These are phyloP conservation scores for Viola pubescens DNA, from an alignment of 441 rosid species.

Conservation along the genomic window DNA sequence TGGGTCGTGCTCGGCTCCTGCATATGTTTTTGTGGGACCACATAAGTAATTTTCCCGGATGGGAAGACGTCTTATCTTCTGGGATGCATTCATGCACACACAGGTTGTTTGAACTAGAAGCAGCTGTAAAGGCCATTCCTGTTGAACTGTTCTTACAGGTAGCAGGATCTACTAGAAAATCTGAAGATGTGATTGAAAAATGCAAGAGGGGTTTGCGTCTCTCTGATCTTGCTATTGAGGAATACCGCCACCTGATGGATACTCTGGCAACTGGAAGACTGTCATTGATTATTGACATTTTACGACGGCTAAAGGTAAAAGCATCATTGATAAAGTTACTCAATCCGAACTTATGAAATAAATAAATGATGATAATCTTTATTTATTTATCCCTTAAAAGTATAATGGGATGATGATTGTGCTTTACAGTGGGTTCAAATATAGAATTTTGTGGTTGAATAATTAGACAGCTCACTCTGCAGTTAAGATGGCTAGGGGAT, in stretches of 20 bases:
- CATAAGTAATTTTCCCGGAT: slow-evolving; percentile 44
- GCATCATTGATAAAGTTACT: too few relatives aligned
- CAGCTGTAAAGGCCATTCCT: slow-evolving; percentile 71
- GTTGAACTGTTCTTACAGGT: slow-evolving; percentile 82
- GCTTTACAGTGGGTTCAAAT: too few relatives aligned
- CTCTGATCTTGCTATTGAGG: slow-evolving; percentile 62
- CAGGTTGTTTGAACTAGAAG: slow-evolving; percentile 65
- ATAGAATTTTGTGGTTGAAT: too few relatives aligned
- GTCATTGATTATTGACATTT: slow-evolving; percentile 70
- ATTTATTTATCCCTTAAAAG: too few relatives aligned
- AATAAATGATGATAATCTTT: too few relatives aligned
- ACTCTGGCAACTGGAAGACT: slow-evolving; percentile 77
- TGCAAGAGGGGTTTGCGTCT: slow-evolving; percentile 68
- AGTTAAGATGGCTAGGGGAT: too few relatives aligned
- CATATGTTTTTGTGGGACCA: slow-evolving; percentile 83
- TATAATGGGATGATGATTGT: too few relatives aligned
- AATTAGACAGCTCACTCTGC: too few relatives aligned
- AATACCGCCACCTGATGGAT: slow-evolving; percentile 71
- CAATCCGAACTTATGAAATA: too few relatives aligned
- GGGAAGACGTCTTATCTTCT: slow-evolving; percentile 43
- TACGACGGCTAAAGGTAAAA: slow-evolving; percentile 82
- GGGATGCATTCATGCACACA: slow-evolving; percentile 28
- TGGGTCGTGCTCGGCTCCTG: slow-evolving; percentile 83
- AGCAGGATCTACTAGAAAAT: slow-evolving; percentile 61
- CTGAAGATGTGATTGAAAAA: slow-evolving; percentile 69